Evolutionary conservation across 2,329 filamentous ascomycete genomes (phyloP), one percentile per base, ranked within the genome.

Genomic region (Fusarium pseudoanthophilum): DNA sequence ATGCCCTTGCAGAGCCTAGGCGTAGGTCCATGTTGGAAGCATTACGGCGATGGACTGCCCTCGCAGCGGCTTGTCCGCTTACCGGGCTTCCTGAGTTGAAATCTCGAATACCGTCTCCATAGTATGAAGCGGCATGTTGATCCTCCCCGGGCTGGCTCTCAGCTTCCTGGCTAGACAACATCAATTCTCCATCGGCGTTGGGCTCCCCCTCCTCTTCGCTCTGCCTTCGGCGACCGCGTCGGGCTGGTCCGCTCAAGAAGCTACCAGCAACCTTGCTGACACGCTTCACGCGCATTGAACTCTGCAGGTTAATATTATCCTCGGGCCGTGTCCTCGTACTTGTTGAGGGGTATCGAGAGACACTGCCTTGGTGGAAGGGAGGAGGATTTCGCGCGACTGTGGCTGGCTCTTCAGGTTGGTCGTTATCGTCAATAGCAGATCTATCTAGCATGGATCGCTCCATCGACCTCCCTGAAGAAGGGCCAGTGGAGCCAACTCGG

Each of bases 181-280:
- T 72, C 13, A 75, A 79, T 5, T 87, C 85, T 26, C 80, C 83
- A 14, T 87, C 86, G 13, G 73, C 80, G 39, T 85, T 81, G 4
- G 65, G 81, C 62, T 87, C 87, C 11, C 80, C 88, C 43, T 92
- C 91, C 71, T 93, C 92, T 43, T 78, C 76, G 4, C 76, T 78
- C 58, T 78, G 76, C 43, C 65, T 85, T 72, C 91, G 87, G 69
- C 92, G 88, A 32, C 93, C 94, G 74, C 94, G 87, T 61, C 94
- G 89, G 26, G 94, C 93, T 34, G 94, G 94, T 2, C 93, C 93
- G 75, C 93, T 94, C 28, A 96, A 84, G 74, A 95, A 95, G 67
- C 90, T 92, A 2, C 93, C 94, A 5, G 92, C 89, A 13, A 92
- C 86, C 81, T 93, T 93, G 21, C 92, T 92, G 20, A 94, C 89